Evolutionary conservation across 2,329 filamentous ascomycete genomes (phyloP).

Genomic region (Aureobasidium sp.): DNA sequence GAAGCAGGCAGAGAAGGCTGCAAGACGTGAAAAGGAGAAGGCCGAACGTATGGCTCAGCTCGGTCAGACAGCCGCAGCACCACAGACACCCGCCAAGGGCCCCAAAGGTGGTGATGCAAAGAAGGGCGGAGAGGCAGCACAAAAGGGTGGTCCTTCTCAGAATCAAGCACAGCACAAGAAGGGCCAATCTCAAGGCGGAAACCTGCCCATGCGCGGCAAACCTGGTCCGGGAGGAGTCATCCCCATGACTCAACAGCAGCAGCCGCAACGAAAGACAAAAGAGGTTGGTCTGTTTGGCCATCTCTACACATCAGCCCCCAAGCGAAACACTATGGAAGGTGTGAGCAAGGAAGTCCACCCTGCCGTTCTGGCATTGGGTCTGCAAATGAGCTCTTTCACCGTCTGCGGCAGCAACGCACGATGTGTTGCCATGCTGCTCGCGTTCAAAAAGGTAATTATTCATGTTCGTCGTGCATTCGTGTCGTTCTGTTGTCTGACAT

Average conservation of each 20-base stretch:
- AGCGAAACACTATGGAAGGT: conserved; percentile 55
- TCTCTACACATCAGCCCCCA: conserved; percentile 59
- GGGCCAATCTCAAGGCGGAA: conserved; percentile 24
- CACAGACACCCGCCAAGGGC: conserved; percentile 29
- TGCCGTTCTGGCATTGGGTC: conserved; percentile 72
- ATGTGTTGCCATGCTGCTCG: conserved; percentile 77
- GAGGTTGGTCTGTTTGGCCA: conserved; percentile 74
- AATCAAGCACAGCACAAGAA: conserved; percentile 25
- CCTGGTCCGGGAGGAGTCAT: conserved; percentile 17
- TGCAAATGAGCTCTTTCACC: conserved; percentile 84
- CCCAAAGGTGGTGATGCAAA: conserved; percentile 26
- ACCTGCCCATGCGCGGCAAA: conserved; percentile 27
- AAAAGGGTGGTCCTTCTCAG: conserved; percentile 23
- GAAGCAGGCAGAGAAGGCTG: conserved; percentile 86
- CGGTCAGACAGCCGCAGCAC: conserved; percentile 15
- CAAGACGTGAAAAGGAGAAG: conserved; percentile 56
- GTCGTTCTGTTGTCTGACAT: neutral
- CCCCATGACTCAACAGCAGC: conserved; percentile 30
- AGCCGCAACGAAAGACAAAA: conserved; percentile 51
- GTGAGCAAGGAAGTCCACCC: conserved; percentile 72
- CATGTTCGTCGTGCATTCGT: neutral
- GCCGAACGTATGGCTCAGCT: conserved; percentile 22
- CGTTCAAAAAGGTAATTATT: conserved; percentile 70
- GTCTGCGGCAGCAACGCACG: conserved; percentile 85
- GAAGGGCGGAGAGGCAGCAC: conserved; percentile 27